A percentile compares a stretch with the other conserved stretches of the same genome.
Evolutionary conservation across 78 protist genomes (phyloP).

Genomic region (Dictyostelium intermedium): DNA sequence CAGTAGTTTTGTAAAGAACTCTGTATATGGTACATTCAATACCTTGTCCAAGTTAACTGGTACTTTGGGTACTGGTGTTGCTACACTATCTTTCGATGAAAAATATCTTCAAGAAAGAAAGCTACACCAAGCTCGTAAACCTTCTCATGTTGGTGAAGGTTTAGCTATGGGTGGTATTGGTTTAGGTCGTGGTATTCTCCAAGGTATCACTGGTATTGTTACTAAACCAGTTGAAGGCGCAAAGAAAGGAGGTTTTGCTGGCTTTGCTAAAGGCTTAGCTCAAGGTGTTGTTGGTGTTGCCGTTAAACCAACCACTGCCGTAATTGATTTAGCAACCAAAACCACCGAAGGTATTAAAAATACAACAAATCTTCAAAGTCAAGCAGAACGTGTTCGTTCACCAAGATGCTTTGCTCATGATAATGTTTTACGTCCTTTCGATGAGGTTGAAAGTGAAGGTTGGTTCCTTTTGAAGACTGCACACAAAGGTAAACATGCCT

Average conservation of each 20-base stretch:
- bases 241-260: conserved; percentile 83
- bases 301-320: conserved; percentile 91
- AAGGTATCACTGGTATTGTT: conserved; percentile 93
- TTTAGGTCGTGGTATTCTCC: conserved; percentile 80
- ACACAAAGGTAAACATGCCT: conserved; percentile 66
- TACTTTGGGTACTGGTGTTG: conserved; percentile 80
- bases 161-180: conserved; percentile 74
- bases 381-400: conserved; percentile 42
- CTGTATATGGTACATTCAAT: conserved; percentile 84
- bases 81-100: conserved; percentile 79
- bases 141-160: conserved; percentile 83
- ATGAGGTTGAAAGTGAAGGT: conserved; percentile 41
- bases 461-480: conserved; percentile 71
- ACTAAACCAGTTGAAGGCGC: conserved; percentile 90
- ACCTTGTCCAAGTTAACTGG: conserved; percentile 81
- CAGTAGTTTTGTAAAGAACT: conserved; percentile 67
- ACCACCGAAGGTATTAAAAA: conserved; percentile 89
- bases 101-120: conserved; percentile 74
- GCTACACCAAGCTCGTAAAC: conserved; percentile 54
- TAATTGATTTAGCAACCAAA: conserved; percentile 80
- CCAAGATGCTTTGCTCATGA: conserved; percentile 47
- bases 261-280: conserved; percentile 91
- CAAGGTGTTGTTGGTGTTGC: conserved; percentile 92
- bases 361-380: conserved; percentile 72
- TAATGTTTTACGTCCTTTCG: conserved; percentile 30